Evolutionary conservation across 2,329 filamentous ascomycete genomes (phyloP), one percentile per base, ranked within the genome.

Genomic region (Aspergillus texensis): DNA sequence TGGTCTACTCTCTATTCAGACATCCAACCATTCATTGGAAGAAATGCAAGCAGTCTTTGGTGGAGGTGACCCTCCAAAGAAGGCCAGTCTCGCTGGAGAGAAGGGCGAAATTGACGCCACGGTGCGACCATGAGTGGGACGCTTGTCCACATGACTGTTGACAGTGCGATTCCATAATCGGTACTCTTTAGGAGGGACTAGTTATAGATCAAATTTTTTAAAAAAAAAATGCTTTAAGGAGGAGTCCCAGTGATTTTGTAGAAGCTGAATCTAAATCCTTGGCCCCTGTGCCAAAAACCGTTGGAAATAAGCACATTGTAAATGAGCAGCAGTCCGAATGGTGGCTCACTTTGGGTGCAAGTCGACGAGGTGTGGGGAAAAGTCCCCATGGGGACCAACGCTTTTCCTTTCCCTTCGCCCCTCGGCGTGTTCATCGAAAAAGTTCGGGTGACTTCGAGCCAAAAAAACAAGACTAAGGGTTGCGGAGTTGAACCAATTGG

Each of bases 21-120:
- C 80, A 9, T 78, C 78, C 36, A 76, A 77, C 32, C 79, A 78
- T 62, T 79, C 79, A 1, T 69, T 82, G n/a, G 80, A 82, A 68
- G 79, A 82, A 62, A 82, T 82, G 76, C 73, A 78, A 60, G 67
- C 71, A n/a, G 71, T 78, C 10, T 77, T 78, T 63, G 74, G 75
- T 0, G 72, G 67, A 61, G 62, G 30, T 26, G 52, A 57, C 26
- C 53, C 67, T 46, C 67, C 63, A 30, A 61, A 67, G 54, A 24
- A 68, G 11, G 64, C 62, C 10, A 54, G 56, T 32, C 56, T 63
- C n/a, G 52, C 60, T 10, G 56, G 43, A 10, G 55, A 59, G 54
- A 52, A 60, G 12, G 61, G 58, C 30, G 48, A 46, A 34, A 11
- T 58, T 21, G 34, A 57, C 32, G 57, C 58, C 50, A 55, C 52